Evolutionary conservation across 1,139 yeast genomes (phyloP).

Genomic region (Pichia sp.): DNA sequence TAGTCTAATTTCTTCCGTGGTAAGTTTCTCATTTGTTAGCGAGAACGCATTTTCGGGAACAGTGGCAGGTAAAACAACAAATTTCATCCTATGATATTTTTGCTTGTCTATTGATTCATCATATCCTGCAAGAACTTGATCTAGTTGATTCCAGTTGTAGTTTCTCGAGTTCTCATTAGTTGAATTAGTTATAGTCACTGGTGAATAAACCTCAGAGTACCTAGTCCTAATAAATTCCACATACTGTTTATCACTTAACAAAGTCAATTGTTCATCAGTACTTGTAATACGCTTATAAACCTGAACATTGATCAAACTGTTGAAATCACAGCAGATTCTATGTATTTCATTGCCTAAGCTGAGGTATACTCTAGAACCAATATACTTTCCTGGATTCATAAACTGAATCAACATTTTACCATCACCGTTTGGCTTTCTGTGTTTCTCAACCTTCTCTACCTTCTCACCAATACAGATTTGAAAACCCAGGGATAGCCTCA

Average conservation of each 20-base stretch:
- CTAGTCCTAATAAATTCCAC: constrained; percentile 68
- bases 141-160: constrained; percentile 88
- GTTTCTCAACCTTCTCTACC: constrained; percentile 62
- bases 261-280: constrained; percentile 27
- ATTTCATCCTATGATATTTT: constrained; percentile 65
- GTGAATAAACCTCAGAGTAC: constrained; percentile 64
- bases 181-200: constrained; percentile 54
- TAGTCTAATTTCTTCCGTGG: constrained; percentile 77
- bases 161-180: constrained; percentile 45
- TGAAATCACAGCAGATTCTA: constrained; percentile 66
- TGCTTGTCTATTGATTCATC: constrained; percentile 61
- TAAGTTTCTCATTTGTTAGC: constrained; percentile 52
- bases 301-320: constrained; percentile 71
- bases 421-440: constrained; percentile 56
- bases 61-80: constrained; percentile 76
- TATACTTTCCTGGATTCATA: constrained; percentile 40
- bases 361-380: constrained; percentile 65
- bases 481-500: constrained; percentile 80
- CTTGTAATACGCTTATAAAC: constrained; percentile 42
- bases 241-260: constrained; percentile 33
- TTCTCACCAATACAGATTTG: constrained; percentile 76
- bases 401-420: constrained; percentile 43
- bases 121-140: constrained; percentile 86
- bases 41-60: constrained; percentile 54
- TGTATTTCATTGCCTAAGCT: constrained; percentile 82